These are phyloP conservation scores for Neurospora pannonica DNA, from an alignment of 495 filamentous ascomycete species.

Conservation along the genomic window DNA sequence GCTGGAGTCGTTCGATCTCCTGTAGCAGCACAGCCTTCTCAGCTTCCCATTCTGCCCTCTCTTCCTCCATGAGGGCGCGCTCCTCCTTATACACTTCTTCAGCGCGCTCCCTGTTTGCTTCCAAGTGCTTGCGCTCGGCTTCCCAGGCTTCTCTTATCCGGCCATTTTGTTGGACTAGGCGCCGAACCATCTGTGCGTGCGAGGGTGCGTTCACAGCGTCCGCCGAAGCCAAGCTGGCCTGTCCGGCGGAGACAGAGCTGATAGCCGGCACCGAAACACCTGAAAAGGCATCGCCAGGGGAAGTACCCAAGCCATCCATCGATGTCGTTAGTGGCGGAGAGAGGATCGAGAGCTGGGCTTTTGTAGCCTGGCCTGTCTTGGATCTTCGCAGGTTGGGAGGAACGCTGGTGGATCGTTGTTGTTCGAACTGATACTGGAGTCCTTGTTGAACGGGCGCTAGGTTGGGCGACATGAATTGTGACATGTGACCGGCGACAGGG, in stretches of 20 bases:
- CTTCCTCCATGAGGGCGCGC: slow-evolving; percentile 34
- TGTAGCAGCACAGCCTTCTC: slow-evolving; percentile 21
- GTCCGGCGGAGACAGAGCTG: slow-evolving; percentile 11
- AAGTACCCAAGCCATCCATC: background rate
- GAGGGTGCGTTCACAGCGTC: slow-evolving; percentile 15
- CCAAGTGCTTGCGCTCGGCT: slow-evolving; percentile 34
- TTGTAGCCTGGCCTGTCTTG: background rate
- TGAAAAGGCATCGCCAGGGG: background rate
- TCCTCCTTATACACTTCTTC: slow-evolving; percentile 39
- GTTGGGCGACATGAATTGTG: background rate
- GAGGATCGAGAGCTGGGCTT: background rate
- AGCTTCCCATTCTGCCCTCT: slow-evolving; percentile 29
- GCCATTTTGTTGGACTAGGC: slow-evolving; percentile 30
- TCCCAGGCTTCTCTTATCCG: slow-evolving; percentile 35
- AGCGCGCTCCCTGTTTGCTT: slow-evolving; percentile 33
- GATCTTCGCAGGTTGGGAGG: slow-evolving; percentile 10
- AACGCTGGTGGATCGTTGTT: slow-evolving; percentile 9
- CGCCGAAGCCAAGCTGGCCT: slow-evolving; percentile 13
- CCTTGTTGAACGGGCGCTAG: slow-evolving; percentile 7
- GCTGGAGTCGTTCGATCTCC: slow-evolving; percentile 22
- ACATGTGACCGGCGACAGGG: slow-evolving; percentile 2
- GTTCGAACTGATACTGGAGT: slow-evolving; percentile 9
- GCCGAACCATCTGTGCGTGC: slow-evolving; percentile 24
- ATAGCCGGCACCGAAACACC: slow-evolving; percentile 5
- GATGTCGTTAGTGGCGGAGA: background rate